These are phyloP conservation scores for Corymbia calophylla DNA, from an alignment of 441 rosid species.

Conservation along the genomic window DNA sequence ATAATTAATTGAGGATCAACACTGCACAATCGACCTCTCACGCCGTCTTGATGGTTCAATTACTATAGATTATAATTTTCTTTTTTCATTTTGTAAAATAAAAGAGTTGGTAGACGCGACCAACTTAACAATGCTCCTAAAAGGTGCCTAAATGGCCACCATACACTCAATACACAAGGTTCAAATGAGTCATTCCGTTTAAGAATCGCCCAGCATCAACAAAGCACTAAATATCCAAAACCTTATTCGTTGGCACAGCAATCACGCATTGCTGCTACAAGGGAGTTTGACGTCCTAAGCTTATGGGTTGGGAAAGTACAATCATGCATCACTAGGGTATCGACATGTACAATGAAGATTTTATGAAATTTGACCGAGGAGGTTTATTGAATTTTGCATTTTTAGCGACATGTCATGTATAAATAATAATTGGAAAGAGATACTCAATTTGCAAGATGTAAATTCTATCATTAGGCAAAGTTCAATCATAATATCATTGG, in stretches of 20 bases:
- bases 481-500: too few relatives aligned
- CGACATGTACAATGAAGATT: not conserved
- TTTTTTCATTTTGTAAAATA: too few relatives aligned
- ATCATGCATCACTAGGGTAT: not conserved
- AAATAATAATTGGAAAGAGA: too few relatives aligned
- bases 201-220: not conserved
- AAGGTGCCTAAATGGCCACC: accelerated
- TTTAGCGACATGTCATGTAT: too few relatives aligned
- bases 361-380: not conserved
- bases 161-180: not conserved
- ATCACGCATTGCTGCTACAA: too few relatives aligned
- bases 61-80: not conserved
- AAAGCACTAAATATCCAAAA: accelerated
- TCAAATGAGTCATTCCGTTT: not conserved
- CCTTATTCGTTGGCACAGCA: accelerated
- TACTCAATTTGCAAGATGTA: too few relatives aligned
- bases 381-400: too few relatives aligned
- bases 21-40: not conserved
- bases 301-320: not conserved
- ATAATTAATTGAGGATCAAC: too few relatives aligned
- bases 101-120: not conserved
- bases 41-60: not conserved
- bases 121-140: not conserved
- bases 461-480: too few relatives aligned
- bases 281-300: not conserved